These are phyloP conservation scores for Pyrus communis DNA, from an alignment of 306 rosid genomes.

Conservation along the genomic window DNA sequence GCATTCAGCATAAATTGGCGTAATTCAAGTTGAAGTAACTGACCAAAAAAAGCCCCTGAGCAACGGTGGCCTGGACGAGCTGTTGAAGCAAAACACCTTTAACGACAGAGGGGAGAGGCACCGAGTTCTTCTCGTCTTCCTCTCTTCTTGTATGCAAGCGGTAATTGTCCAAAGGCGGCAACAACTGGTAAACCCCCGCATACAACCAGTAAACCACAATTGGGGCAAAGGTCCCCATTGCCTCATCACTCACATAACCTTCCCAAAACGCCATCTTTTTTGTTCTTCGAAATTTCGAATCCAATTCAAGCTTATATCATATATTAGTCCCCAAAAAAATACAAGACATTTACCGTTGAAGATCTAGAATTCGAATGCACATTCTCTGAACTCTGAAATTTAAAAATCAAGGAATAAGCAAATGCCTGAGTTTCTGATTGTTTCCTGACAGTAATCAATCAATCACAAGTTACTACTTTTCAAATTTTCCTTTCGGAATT, in stretches of 20 bases:
- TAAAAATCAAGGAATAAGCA: not conserved
- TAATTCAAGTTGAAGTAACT: constrained; percentile 18
- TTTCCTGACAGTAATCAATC: not conserved
- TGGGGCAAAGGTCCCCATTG: constrained; percentile 90
- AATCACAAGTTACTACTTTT: not conserved
- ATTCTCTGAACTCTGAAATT: constrained; percentile 34
- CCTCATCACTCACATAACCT: constrained; percentile 70
- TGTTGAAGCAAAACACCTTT: constrained; percentile 87
- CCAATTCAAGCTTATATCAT: constrained; percentile 1
- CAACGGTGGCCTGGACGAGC: constrained; percentile 73
- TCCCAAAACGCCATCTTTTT: constrained; percentile 67
- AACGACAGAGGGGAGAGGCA: constrained; percentile 53
- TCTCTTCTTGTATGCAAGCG: constrained; percentile 67
- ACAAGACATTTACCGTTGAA: constrained; percentile 25
- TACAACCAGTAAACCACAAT: constrained; percentile 80
- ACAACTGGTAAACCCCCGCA: constrained; percentile 68
- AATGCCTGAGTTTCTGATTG: not conserved
- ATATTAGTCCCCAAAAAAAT: constrained; percentile 2
- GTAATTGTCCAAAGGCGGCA: constrained; percentile 56
- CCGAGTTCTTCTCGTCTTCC: constrained; percentile 59
- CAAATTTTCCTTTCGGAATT: not conserved
- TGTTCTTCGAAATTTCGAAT: not conserved
- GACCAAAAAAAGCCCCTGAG: constrained; percentile 56
- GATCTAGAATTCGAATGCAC: constrained; percentile 34
- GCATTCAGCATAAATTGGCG: not conserved